phyloP scores from a whole-genome alignment of 2,329 filamentous ascomycete genomes.

The Verticillium longisporum region DNA sequence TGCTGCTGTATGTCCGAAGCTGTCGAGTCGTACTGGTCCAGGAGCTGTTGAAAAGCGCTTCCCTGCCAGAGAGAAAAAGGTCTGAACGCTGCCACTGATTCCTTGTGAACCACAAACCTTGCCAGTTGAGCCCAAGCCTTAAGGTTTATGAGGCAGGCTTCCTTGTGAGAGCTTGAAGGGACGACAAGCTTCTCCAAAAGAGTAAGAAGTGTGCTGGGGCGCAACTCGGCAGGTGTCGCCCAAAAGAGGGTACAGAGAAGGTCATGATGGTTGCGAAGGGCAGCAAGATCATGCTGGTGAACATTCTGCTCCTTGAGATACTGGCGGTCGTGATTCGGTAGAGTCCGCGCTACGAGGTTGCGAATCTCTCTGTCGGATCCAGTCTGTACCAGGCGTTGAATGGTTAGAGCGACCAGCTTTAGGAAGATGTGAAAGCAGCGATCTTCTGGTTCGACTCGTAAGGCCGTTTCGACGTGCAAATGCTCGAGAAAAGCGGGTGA shows the following conservation, averaged over 20 bases:
- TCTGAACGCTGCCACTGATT: conserved; percentile 41
- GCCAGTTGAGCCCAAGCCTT: conserved; percentile 57
- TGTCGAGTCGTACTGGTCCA: conserved; percentile 51
- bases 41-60: conserved; percentile 48
- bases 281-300: conserved; percentile 53
- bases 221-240: conserved; percentile 48
- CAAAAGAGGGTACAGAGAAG: conserved; percentile 61
- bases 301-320: conserved; percentile 57
- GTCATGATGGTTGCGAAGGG: conserved; percentile 62
- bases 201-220: conserved; percentile 34
- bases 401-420: conserved; percentile 54
- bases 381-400: conserved; percentile 41
- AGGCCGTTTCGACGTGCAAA: conserved; percentile 36
- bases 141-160: conserved; percentile 58
- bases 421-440: conserved; percentile 62
- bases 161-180: conserved; percentile 56
- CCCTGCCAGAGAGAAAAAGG: conserved; percentile 43
- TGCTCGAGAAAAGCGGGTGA: conserved; percentile 57
- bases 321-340: conserved; percentile 60
- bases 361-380: conserved; percentile 49
- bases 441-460: conserved; percentile 48
- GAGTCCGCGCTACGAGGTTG: conserved; percentile 53
- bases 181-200: conserved; percentile 51
- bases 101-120: conserved; percentile 41
- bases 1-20: conserved; percentile 51